Conservation (phyloP, 768 basidiomycete species). For the Cubamyces lactineus region DNA sequence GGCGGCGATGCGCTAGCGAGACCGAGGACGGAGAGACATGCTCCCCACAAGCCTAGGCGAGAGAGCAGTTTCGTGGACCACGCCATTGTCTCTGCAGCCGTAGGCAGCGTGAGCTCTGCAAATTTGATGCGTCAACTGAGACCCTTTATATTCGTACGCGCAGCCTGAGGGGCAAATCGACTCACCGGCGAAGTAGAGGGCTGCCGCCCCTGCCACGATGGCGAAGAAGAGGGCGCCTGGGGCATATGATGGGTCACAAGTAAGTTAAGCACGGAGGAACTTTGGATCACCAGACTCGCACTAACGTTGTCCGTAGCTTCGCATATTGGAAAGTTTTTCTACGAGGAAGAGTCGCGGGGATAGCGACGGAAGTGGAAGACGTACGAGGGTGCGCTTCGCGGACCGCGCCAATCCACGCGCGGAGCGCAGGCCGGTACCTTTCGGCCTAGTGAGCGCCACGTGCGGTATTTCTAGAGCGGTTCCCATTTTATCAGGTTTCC, state of each 20-base stretch:
- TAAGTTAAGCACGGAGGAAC: not conserved
- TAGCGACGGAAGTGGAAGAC: not conserved
- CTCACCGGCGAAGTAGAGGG: not conserved
- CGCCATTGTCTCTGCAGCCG: not conserved
- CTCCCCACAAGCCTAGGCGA: not conserved
- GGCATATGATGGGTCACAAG: conserved; percentile 17
- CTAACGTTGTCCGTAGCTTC: not conserved
- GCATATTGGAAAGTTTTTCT: not conserved
- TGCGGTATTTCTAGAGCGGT: not conserved
- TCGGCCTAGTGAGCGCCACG: not conserved
- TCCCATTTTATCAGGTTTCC: not conserved
- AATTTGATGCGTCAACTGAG: no score
- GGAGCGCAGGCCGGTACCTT: not conserved
- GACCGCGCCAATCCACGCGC: not conserved
- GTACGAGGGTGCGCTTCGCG: not conserved
- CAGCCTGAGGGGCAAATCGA: not conserved
- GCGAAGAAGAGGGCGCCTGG: not conserved
- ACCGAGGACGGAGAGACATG: not conserved
- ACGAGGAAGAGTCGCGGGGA: not conserved
- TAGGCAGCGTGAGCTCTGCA: not conserved
- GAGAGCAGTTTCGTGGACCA: not conserved
- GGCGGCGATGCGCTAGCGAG: not conserved
- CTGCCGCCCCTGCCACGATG: not conserved
- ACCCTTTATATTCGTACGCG: not conserved
- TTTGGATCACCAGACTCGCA: conserved; percentile 13